A percentile compares a stretch with the other conserved stretches of the same genome.
Conservation (phyloP, 495 filamentous ascomycete species). For the Tuber melanosporum region DNA sequence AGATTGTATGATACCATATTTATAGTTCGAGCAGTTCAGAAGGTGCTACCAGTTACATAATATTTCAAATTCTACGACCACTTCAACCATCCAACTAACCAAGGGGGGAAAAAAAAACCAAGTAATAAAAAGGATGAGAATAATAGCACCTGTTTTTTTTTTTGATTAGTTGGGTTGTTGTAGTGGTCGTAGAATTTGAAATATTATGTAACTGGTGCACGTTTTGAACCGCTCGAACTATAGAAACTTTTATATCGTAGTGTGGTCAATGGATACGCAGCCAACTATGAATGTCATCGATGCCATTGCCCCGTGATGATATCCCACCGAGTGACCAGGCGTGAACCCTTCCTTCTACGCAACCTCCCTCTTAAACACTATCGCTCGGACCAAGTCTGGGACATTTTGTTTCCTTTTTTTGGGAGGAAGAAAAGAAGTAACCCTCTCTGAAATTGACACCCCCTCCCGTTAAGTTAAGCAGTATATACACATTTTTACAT, state of each 20-base stretch:
- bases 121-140: too few relatives aligned
- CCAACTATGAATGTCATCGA: neutral
- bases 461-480: constrained; percentile 7
- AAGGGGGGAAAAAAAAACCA: too few relatives aligned
- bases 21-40: too few relatives aligned
- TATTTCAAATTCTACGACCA: too few relatives aligned
- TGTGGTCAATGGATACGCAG: neutral
- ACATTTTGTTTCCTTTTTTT: neutral
- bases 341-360: neutral
- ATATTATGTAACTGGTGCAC: too few relatives aligned
- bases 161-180: too few relatives aligned
- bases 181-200: too few relatives aligned
- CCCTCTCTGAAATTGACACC: constrained; percentile 11
- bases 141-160: too few relatives aligned
- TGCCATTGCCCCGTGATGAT: neutral
- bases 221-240: too few relatives aligned
- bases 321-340: neutral
- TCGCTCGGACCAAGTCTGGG: neutral
- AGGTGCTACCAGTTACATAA: too few relatives aligned
- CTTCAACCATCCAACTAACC: too few relatives aligned
- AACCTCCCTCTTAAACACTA: neutral
- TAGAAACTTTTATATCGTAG: neutral
- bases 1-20: too few relatives aligned
- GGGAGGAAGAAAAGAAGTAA: constrained; percentile 5
- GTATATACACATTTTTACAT: constrained; percentile 2